Percentiles rank a stretch among this genome's conserved stretches.
These are phyloP conservation scores for Dryas octopetala DNA, from an alignment of 306 rosid species.

Conservation along the genomic window DNA sequence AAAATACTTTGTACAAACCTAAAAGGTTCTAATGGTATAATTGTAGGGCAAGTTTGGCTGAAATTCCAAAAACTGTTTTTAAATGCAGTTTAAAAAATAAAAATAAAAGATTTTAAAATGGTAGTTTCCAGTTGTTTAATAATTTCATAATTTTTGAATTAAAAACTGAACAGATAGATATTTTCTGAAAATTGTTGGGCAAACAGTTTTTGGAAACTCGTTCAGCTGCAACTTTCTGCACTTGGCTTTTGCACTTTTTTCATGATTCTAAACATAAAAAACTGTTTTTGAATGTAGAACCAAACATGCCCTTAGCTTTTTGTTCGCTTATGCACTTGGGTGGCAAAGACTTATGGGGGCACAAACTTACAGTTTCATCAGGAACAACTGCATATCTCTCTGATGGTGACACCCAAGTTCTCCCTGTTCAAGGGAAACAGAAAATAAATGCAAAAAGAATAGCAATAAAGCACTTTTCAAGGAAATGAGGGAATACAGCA, in stretches of 20 bases:
- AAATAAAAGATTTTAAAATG: not conserved
- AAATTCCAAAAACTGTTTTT: not conserved
- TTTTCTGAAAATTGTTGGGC: no score
- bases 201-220: no score
- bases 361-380: conserved; percentile 76
- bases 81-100: not conserved
- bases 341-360: conserved; percentile 1
- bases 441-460: conserved; percentile 9
- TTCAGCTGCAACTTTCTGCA: no score
- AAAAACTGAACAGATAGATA: not conserved
- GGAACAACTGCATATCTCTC: conserved; percentile 97
- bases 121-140: not conserved
- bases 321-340: not conserved
- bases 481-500: conserved; percentile 30
- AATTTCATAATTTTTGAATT: no score
- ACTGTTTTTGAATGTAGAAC: not conserved
- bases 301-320: not conserved
- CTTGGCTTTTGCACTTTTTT: no score
- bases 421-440: conserved; percentile 44
- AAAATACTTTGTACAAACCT: no score
- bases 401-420: conserved; percentile 58
- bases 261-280: not conserved
- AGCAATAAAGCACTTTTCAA: conserved; percentile 1
- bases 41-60: not conserved
- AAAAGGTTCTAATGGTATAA: not conserved